Base-by-base conservation (phyloP, 2,329 filamentous ascomycete species). In the Orbilia oligospora region DNA sequence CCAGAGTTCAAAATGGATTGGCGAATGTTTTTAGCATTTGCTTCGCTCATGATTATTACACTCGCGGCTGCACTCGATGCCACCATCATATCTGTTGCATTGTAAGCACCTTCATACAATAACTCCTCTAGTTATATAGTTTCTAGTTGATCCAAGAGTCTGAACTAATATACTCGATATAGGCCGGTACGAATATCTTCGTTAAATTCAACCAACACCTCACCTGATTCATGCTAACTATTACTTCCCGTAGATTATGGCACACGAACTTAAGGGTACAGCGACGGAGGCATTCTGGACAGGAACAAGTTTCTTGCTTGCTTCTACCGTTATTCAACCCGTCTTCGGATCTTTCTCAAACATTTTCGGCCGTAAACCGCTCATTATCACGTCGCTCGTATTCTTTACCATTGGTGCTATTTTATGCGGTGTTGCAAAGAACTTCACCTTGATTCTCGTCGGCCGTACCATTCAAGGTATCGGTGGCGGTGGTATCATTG, bases 271-370 rank as follows among this genome's bases (percentile, higher is more conserved):
- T 5, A 80, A 85, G 30, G 88, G 88, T 51, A 86, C 86, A 0
- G 88, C 88, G 1, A 87, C 90, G 36, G 86, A 92, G 83, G 89
- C 90, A 0, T 92, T 92, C 82, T 93, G 91, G 91, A 88, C 90
- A 12, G 91, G 91, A 1, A 92, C 91, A 3, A 89, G 89, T 16
- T 93, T 91, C 80, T 85, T 93, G 3, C 87, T 93, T 4, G 88
- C 90, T 2, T 89, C 88, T 71, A 90, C 91, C 0, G 87, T 90
- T 33, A 86, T 89, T 49, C 88, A 90, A 81, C 89, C 89, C 48
- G 84, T 84, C 77, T 83, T 84, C 82, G 85, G 81, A 27, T 83
- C 84, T 1, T 82, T 87, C 46, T 85, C 84, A 51, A 82, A 86
- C 76, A 84, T 85, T 14, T 86, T 86, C 70, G 86, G 86, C 1